Base-by-base conservation (phyloP, 495 filamentous ascomycete species). In the Staphylotrichum longicolle region DNA sequence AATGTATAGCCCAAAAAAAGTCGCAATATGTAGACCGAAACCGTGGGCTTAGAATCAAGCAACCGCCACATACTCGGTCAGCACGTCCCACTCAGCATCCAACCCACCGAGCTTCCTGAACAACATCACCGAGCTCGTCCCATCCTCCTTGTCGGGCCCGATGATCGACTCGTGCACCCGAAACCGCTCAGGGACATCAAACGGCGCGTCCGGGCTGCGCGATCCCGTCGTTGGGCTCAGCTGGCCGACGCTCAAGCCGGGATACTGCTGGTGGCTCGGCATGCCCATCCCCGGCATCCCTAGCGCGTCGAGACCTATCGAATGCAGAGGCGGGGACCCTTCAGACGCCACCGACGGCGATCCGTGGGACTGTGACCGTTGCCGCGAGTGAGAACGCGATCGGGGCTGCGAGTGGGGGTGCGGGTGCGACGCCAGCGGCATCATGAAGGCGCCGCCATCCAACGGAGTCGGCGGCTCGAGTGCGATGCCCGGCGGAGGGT, bases 121-220 rank as follows among this genome's bases (percentile, higher is more conserved):
- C 63, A 70, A 61, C 63, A 68, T 66, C 5, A 74, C 70, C 64
- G 68, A 70, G 53, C 59, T 72, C 32, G 61, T 63, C 3, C 70
- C 70, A 20, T 74, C 68, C 27, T 68, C 71, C 60, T 66, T 67
- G 14, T 71, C 64, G 9, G 66, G 55, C 20, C 68, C 66, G 32
- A 74, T 67, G 2, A 72, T 62, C 4, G 66, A 63, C 20, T 68
- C 70, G 12, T 66, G 67, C 50, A 74, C 70, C 12, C 71, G 62
- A 30, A 69, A 66, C 39, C 60, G 57, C 59, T 74, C 70, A 0
- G 70, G 71, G 35, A 74, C 61, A 15, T 72, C 71, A 57, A 65
- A 74, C 32, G 71, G 71, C 39, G 71, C 58, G 35, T 74, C 70
- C 8, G 57, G 30, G 46, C 63, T 68, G 33, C 62, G 65, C 45